Percentiles rank a stretch among this genome's conserved stretches.
Conservation (phyloP, 768 basidiomycete species). For the Arthromyces matolae region DNA sequence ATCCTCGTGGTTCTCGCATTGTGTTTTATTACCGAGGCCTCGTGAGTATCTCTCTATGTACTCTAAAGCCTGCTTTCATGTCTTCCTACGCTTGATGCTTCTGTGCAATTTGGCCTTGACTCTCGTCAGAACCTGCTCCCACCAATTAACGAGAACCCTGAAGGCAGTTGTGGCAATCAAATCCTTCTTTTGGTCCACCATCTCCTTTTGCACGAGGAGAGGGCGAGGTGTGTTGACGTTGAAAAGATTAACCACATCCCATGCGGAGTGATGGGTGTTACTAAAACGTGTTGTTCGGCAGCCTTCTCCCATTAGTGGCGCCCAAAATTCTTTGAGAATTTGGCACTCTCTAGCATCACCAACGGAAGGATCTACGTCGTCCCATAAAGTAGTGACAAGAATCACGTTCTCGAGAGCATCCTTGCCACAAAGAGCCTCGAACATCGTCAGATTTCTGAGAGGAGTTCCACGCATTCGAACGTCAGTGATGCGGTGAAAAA, state of each 20-base stretch:
- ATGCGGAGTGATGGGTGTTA: slow-evolving; percentile 32
- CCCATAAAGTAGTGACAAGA: slow-evolving; percentile 49
- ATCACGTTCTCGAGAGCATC: slow-evolving; percentile 39
- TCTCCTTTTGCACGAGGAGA: slow-evolving; percentile 22
- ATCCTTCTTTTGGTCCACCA: slow-evolving; percentile 20
- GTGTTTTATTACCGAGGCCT: too few species aligned
- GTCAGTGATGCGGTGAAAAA: slow-evolving; percentile 43
- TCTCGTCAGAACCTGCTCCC: slow-evolving; percentile 6
- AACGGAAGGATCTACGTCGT: slow-evolving; percentile 27
- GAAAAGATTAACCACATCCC: slow-evolving; percentile 33
- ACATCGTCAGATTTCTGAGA: slow-evolving; percentile 42
- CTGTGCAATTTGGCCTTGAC: slow-evolving; percentile 1
- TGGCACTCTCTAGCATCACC: slow-evolving; percentile 36
- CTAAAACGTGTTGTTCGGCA: slow-evolving; percentile 33
- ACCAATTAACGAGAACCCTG: slow-evolving; percentile 5
- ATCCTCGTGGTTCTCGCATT: too few species aligned
- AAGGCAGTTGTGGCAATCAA: slow-evolving; percentile 12
- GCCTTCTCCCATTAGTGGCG: slow-evolving; percentile 37
- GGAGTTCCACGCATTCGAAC: slow-evolving; percentile 38
- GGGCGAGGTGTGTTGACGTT: slow-evolving; percentile 6
- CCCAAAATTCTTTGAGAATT: slow-evolving; percentile 41
- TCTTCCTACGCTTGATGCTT: background rate
- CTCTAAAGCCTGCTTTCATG: background rate
- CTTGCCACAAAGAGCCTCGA: slow-evolving; percentile 46
- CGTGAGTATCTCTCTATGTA: background rate